These are phyloP conservation scores for Coemansia sp. DNA, from an alignment of 192 early-diverging fungal species.

Conservation along the genomic window DNA sequence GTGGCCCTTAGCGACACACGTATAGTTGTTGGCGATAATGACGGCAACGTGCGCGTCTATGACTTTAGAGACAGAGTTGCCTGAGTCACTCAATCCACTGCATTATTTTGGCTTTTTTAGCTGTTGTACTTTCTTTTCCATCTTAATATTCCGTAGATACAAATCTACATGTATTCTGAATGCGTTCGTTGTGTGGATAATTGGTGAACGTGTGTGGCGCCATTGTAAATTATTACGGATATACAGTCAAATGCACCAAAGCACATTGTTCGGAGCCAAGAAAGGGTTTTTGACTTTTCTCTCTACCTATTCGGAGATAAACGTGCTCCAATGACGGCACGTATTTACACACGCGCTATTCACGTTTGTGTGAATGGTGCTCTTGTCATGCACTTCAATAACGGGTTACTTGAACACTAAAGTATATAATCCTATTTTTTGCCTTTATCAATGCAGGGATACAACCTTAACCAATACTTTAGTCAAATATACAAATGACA, in stretches of 20 bases:
- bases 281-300: neutral
- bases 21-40: conserved; percentile 82
- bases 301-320: neutral
- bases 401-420: neutral
- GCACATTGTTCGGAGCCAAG: neutral
- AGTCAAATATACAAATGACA: neutral
- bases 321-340: neutral
- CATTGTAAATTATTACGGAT: neutral
- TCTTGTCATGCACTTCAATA: too few species aligned
- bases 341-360: neutral
- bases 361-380: neutral
- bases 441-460: neutral
- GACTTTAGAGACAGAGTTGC: conserved; percentile 64
- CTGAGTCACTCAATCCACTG: neutral
- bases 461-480: neutral
- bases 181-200: neutral
- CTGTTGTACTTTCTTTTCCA: conserved; percentile 2
- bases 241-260: neutral
- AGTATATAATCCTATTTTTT: neutral
- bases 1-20: conserved; percentile 84
- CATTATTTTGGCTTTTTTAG: conserved; percentile 5
- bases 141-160: too few species aligned
- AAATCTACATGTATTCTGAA: neutral
- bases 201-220: neutral
- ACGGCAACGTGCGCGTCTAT: conserved; percentile 77